phyloP scores from a whole-genome alignment of 495 filamentous ascomycete species.

The Aspergillus diversus region DNA sequence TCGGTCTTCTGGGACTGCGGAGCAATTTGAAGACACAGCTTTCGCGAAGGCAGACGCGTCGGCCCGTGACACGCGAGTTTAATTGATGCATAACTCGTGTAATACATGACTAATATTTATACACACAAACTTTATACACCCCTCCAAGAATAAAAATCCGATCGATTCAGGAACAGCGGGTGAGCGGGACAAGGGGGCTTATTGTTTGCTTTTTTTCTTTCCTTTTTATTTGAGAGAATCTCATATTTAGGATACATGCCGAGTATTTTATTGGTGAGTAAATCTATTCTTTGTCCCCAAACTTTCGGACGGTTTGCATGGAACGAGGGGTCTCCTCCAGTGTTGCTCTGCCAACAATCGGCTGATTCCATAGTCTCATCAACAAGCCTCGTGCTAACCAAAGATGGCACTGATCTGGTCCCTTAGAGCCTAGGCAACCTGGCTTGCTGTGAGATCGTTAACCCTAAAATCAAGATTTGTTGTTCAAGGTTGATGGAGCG shows the following conservation, averaged over 20 bases:
- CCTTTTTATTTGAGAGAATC: no score
- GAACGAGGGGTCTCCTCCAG: background rate
- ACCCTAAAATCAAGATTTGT: slow-evolving; percentile 6
- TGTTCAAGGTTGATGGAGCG: background rate
- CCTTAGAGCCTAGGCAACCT: background rate
- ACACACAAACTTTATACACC: background rate
- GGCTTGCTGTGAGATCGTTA: background rate
- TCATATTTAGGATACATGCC: background rate
- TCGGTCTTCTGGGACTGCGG: background rate
- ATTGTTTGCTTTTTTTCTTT: no score
- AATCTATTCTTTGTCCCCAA: background rate
- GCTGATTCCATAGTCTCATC: background rate
- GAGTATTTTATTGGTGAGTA: background rate
- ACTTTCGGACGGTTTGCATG: background rate
- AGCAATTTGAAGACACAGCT: slow-evolving; percentile 7
- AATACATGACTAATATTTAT: background rate
- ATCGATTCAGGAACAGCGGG: background rate
- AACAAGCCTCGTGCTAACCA: background rate
- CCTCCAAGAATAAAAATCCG: background rate
- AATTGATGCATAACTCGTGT: slow-evolving; percentile 34
- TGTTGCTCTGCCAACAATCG: slow-evolving; percentile 16
- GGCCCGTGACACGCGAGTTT: slow-evolving; percentile 41
- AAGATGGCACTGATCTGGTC: slow-evolving; percentile 6
- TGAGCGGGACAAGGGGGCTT: no score
- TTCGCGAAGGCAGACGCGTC: slow-evolving; percentile 39